These are phyloP conservation scores for Cyphellophora attinorum DNA, from an alignment of 2,329 filamentous ascomycete species.

Conservation along the genomic window DNA sequence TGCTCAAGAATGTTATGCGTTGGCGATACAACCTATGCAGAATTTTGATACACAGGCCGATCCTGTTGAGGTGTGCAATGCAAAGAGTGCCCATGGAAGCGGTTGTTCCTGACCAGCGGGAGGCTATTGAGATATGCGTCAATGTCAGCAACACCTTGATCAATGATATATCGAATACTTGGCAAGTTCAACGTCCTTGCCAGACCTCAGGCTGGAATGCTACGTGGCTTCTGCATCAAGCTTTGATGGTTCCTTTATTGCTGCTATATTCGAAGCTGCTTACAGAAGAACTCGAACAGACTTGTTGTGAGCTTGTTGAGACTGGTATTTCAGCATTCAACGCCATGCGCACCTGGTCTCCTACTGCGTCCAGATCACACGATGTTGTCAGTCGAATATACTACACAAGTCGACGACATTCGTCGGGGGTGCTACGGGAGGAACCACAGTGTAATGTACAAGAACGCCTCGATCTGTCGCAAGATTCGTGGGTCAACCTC, in stretches of 20 bases:
- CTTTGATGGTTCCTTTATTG: conserved; percentile 66
- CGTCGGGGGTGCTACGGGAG: too few relatives aligned
- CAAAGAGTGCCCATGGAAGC: conserved; percentile 39
- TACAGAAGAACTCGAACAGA: too few relatives aligned
- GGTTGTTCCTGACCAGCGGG: conserved; percentile 51
- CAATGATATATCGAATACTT: conserved; percentile 60
- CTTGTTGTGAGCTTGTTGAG: too few relatives aligned
- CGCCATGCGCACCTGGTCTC: too few relatives aligned
- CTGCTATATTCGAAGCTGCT: conserved; percentile 60
- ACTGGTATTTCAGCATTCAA: too few relatives aligned
- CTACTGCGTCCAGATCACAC: too few relatives aligned
- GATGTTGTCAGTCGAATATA: too few relatives aligned
- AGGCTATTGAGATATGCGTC: conserved; percentile 58
- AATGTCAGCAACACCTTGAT: conserved; percentile 61
- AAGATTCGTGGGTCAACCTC: too few relatives aligned
- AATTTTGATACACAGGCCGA: conserved; percentile 64
- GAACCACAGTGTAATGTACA: too few relatives aligned
- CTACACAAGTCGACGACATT: too few relatives aligned
- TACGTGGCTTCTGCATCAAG: conserved; percentile 73
- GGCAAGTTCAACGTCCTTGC: conserved; percentile 29
- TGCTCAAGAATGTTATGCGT: conserved; percentile 57
- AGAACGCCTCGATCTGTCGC: too few relatives aligned
- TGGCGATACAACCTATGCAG: conserved; percentile 73
- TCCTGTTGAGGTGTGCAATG: conserved; percentile 56
- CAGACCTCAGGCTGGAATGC: conserved; percentile 71